phyloP scores from a whole-genome alignment of 2,329 filamentous ascomycete species.

The Cadophora sp. region DNA sequence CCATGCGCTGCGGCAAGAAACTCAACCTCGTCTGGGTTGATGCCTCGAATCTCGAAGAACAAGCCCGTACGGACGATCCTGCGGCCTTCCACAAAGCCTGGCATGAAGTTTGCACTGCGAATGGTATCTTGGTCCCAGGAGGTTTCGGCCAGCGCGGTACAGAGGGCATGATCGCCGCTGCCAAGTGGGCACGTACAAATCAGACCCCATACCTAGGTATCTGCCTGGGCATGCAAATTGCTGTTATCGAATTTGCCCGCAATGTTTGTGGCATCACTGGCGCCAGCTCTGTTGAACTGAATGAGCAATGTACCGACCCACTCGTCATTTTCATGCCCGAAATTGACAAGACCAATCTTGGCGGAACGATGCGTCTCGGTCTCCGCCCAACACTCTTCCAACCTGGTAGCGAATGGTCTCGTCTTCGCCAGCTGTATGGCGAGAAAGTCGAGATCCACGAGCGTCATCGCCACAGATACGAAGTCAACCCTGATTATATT shows the following conservation, averaged over 20 bases:
- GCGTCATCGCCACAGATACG: constrained; percentile 87
- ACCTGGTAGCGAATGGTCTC: constrained; percentile 76
- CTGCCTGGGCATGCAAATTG: constrained; percentile 77
- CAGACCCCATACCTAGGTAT: constrained; percentile 86
- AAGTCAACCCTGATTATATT: constrained; percentile 84
- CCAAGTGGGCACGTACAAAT: constrained; percentile 86
- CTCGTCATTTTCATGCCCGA: constrained; percentile 94
- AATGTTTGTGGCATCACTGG: constrained; percentile 70
- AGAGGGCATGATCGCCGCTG: constrained; percentile 87
- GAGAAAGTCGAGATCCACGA: constrained; percentile 63
- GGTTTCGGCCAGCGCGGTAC: constrained; percentile 77
- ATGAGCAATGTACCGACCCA: constrained; percentile 41
- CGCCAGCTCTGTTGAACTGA: constrained; percentile 41
- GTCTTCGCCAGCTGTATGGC: constrained; percentile 78
- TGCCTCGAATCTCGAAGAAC: constrained; percentile 79
- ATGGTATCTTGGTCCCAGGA: constrained; percentile 64
- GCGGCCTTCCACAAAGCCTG: constrained; percentile 85
- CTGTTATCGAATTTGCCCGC: constrained; percentile 87
- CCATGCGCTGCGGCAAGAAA: constrained; percentile 84
- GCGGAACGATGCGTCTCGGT: constrained; percentile 88
- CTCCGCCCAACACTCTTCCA: constrained; percentile 79
- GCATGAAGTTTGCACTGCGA: constrained; percentile 76
- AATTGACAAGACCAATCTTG: constrained; percentile 75
- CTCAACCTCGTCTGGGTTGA: constrained; percentile 87
- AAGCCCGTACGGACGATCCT: constrained; percentile 65